A percentile compares a stretch with the other conserved stretches of the same genome.
These are phyloP conservation scores for Hevea brasiliensis DNA, from an alignment of 345 rosid species.

Conservation along the genomic window DNA sequence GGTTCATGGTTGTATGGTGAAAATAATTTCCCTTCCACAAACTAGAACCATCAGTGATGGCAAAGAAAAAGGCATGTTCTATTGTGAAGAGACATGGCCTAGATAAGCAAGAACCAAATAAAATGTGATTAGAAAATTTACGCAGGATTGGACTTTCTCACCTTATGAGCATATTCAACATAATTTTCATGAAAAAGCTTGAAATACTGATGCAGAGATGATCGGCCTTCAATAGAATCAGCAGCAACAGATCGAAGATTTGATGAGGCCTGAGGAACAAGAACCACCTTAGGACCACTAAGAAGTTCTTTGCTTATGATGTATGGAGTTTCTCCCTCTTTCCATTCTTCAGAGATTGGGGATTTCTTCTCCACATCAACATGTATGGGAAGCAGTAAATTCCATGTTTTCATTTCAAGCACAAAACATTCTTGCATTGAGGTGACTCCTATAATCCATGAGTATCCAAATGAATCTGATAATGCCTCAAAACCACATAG, in stretches of 20 bases:
- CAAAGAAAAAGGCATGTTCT: not conserved
- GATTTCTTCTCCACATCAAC: conserved; percentile 44
- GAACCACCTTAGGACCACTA: conserved; percentile 73
- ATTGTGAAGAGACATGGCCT: not conserved
- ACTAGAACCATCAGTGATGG: not conserved
- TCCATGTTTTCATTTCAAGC: conserved; percentile 83
- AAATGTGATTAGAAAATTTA: not conserved
- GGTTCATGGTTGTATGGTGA: not conserved
- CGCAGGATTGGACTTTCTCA: conserved; percentile 29
- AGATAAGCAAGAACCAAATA: no score
- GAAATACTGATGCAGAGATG: conserved; percentile 80
- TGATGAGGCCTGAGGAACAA: conserved; percentile 73
- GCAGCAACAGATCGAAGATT: conserved; percentile 72
- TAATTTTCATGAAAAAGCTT: conserved; percentile 94
- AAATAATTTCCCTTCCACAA: not conserved
- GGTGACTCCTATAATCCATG: conserved; percentile 79
- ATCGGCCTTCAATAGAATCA: conserved; percentile 87
- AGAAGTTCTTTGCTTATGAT: conserved; percentile 92
- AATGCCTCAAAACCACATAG: conserved; percentile 65
- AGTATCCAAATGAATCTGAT: conserved; percentile 86
- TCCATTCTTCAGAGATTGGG: conserved; percentile 34
- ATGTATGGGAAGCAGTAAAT: conserved; percentile 74
- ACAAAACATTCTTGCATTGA: conserved; percentile 73
- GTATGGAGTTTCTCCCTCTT: conserved; percentile 46
- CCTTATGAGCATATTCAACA: conserved; percentile 96